These are phyloP conservation scores for Eudorina sp. DNA, from an alignment of 139 green algal species.

Conservation along the genomic window DNA sequence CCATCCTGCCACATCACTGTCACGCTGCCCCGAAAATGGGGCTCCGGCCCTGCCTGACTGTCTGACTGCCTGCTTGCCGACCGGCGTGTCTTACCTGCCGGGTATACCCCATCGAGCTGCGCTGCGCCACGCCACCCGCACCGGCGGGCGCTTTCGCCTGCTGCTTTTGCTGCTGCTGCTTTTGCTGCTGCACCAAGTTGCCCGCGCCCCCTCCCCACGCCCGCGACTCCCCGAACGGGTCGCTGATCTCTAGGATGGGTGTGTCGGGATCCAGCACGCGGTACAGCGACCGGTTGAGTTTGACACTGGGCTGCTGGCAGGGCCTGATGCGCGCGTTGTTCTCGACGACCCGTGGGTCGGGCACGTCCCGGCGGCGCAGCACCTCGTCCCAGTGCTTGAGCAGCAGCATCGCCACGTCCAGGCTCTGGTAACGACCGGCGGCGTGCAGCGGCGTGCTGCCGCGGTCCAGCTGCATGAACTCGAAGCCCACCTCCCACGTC, in stretches of 20 bases:
- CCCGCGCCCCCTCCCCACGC: not conserved
- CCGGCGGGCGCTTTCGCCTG: not conserved
- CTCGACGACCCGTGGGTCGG: conserved; percentile 37
- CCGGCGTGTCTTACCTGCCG: too few species aligned
- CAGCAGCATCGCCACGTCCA: conserved; percentile 37
- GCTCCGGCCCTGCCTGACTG: too few species aligned
- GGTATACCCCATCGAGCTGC: too few species aligned
- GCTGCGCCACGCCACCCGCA: too few species aligned
- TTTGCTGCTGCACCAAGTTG: not conserved
- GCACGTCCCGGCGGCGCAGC: not conserved
- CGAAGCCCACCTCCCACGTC: not conserved
- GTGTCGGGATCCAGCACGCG: conserved; percentile 23
- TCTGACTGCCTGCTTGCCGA: too few species aligned
- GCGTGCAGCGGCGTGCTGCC: conserved; percentile 31
- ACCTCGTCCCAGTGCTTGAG: conserved; percentile 6
- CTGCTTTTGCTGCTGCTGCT: too few species aligned
- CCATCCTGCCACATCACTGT: too few species aligned
- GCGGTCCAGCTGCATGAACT: not conserved
- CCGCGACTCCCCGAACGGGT: not conserved
- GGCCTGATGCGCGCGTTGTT: not conserved
- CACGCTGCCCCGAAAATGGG: too few species aligned
- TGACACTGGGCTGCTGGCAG: conserved; percentile 9
- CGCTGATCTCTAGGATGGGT: not conserved
- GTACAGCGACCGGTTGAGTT: not conserved
- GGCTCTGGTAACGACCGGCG: not conserved